These are phyloP conservation scores for Trametes cinnabarina DNA, from an alignment of 768 basidiomycete species.

Conservation along the genomic window DNA sequence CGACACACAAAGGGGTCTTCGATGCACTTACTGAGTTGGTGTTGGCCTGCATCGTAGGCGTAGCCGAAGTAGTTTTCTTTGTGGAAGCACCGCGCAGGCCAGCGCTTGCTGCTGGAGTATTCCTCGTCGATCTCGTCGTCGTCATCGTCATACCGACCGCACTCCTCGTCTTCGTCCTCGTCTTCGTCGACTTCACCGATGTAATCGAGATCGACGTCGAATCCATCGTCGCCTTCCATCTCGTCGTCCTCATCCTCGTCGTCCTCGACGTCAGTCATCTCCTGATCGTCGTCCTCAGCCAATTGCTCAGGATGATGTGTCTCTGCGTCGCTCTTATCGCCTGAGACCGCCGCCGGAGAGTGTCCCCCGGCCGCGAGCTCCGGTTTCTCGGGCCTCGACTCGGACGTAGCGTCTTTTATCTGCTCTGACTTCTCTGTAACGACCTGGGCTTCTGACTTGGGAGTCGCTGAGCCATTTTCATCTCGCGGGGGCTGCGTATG, in stretches of 20 bases:
- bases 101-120: slow-evolving; percentile 17
- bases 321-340: too few relatives aligned
- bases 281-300: too few relatives aligned
- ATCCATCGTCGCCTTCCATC: background rate
- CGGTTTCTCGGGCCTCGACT: too few relatives aligned
- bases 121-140: slow-evolving; percentile 18
- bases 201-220: background rate
- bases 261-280: too few relatives aligned
- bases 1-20: background rate
- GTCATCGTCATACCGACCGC: slow-evolving; percentile 12
- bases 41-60: slow-evolving; percentile 35
- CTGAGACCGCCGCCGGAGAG: too few relatives aligned
- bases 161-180: background rate
- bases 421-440: too few relatives aligned
- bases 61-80: slow-evolving; percentile 32
- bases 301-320: too few relatives aligned
- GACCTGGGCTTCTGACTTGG: too few relatives aligned
- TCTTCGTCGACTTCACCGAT: background rate
- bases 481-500: background rate
- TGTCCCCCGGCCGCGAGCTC: too few relatives aligned
- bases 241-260: background rate
- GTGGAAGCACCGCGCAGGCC: slow-evolving; percentile 30
- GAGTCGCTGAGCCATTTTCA: background rate
- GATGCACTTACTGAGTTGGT: slow-evolving; percentile 32
- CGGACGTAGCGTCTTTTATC: too few relatives aligned